Evolutionary conservation across 2,329 filamentous ascomycete species (phyloP).

Genomic region (Trichoderma sp.): DNA sequence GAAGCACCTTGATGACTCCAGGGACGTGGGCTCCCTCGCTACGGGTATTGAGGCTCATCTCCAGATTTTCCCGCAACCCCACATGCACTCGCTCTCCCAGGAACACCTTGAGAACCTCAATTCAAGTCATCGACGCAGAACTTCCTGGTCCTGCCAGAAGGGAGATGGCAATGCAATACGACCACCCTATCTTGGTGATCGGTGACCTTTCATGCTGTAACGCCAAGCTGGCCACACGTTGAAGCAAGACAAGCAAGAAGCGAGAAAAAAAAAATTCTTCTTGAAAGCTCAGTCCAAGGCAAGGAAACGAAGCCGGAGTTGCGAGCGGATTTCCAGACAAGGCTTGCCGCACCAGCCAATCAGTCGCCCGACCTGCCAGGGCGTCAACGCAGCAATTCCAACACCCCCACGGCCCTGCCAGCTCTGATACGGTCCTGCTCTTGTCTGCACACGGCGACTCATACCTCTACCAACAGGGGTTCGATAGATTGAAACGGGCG

Average conservation of each 20-base stretch:
- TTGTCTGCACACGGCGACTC: not conserved
- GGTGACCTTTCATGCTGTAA: constrained; percentile 8
- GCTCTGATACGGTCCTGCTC: not conserved
- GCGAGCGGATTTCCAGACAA: constrained; percentile 16
- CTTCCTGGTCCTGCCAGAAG: not conserved
- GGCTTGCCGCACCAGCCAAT: constrained; percentile 7
- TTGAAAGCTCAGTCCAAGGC: not conserved
- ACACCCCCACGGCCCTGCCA: constrained; percentile 13
- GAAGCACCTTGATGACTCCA: not conserved
- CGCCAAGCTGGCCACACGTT: not conserved
- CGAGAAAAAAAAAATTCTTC: not conserved
- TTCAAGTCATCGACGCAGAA: not conserved
- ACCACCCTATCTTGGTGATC: not conserved
- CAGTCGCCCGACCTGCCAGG: not conserved
- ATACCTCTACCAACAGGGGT: not conserved
- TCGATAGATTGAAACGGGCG: no score
- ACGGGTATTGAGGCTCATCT: constrained; percentile 17
- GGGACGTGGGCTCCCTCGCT: not conserved
- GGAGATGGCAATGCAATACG: not conserved
- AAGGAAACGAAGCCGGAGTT: not conserved
- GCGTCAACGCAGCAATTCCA: constrained; percentile 7
- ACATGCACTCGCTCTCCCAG: not conserved
- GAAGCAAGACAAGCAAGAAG: not conserved
- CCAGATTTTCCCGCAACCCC: constrained; percentile 17
- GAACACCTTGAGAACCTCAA: not conserved